A percentile compares a stretch with the other conserved stretches of the same genome.
These are phyloP conservation scores for Musa balbisiana DNA, from an alignment of 202 grass and related monocot species.

Conservation along the genomic window DNA sequence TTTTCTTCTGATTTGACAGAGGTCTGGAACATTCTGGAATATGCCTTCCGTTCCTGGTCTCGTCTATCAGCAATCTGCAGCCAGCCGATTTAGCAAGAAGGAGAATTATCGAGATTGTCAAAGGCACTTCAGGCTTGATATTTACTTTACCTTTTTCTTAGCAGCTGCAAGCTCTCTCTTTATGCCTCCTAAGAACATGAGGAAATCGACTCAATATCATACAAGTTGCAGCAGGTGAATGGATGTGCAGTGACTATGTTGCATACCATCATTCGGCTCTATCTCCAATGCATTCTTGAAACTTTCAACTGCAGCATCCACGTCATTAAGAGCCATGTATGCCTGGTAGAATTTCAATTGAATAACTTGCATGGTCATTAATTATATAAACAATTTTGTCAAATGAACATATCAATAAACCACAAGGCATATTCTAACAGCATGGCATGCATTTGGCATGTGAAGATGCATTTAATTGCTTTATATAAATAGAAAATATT, in stretches of 20 bases:
- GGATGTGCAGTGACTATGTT: slow-evolving; percentile 6
- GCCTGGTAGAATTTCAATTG: slow-evolving; percentile 38
- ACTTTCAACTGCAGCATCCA: slow-evolving; percentile 83
- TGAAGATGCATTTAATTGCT: too few species aligned
- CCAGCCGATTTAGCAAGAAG: slow-evolving; percentile 17
- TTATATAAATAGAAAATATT: too few species aligned
- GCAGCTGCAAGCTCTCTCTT: slow-evolving; percentile 74
- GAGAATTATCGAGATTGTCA: background rate
- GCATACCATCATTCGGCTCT: slow-evolving; percentile 88
- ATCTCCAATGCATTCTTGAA: slow-evolving; percentile 76
- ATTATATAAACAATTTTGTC: slow-evolving; percentile 6
- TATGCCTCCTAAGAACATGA: slow-evolving; percentile 49
- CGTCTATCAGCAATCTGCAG: slow-evolving; percentile 62
- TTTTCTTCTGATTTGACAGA: slow-evolving; percentile 50
- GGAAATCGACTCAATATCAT: slow-evolving; percentile 18
- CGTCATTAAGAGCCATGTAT: slow-evolving; percentile 71
- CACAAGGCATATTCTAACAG: background rate
- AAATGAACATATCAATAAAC: background rate
- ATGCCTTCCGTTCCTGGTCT: slow-evolving; percentile 69
- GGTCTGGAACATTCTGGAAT: slow-evolving; percentile 75
- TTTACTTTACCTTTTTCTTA: slow-evolving; percentile 73
- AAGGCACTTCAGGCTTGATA: slow-evolving; percentile 2
- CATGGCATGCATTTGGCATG: too few species aligned
- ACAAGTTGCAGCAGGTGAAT: slow-evolving; percentile 12
- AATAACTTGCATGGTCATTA: background rate